Conservation (phyloP, 2,329 filamentous ascomycete genomes). For the Atkinsonella texensis region DNA sequence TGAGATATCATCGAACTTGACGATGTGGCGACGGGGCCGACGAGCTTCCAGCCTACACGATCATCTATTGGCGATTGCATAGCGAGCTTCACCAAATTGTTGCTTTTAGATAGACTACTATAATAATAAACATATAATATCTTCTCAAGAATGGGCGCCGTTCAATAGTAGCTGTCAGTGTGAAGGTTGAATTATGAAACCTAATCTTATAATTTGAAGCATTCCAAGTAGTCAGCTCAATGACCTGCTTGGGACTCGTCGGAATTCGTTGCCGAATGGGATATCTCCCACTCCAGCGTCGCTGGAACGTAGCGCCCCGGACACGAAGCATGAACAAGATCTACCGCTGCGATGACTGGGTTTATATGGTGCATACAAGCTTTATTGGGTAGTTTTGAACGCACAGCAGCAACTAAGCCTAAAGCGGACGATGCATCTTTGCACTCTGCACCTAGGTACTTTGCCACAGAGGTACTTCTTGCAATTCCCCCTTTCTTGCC, state of each 20-base stretch:
- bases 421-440: too few relatives aligned
- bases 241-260: too few relatives aligned
- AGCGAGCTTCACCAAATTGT: slow-evolving; percentile 5
- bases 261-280: background rate
- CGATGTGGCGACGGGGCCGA: background rate
- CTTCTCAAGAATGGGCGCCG: background rate
- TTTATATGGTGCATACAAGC: too few relatives aligned
- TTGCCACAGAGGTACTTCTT: too few relatives aligned
- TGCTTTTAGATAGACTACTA: slow-evolving; percentile 3
- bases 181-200: background rate
- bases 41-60: background rate
- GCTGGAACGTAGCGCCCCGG: background rate
- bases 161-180: too few relatives aligned
- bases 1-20: background rate
- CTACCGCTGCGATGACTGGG: too few relatives aligned
- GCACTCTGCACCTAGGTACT: too few relatives aligned
- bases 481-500: too few relatives aligned
- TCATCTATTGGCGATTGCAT: slow-evolving; percentile 4
- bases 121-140: slow-evolving; percentile 1
- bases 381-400: too few relatives aligned
- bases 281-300: background rate
- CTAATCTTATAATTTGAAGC: too few relatives aligned
- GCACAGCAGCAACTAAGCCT: too few relatives aligned
- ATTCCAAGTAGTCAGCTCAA: too few relatives aligned
- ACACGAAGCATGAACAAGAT: background rate